Evolutionary conservation across 1,284 basidiomycete species (phyloP).

Genomic region (Boletellus sp.): DNA sequence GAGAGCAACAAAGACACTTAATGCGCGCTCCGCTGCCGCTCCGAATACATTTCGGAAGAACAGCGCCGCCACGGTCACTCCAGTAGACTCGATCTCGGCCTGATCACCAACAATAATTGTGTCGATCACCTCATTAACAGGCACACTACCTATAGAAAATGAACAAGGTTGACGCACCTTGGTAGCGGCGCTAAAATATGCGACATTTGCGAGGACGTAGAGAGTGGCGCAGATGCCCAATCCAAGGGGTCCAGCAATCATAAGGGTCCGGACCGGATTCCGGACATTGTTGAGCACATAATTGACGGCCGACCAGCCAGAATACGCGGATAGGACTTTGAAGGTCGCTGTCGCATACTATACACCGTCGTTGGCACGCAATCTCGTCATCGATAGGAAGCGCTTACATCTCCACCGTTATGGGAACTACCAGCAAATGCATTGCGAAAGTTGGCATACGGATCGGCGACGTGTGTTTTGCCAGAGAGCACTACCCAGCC

Average conservation of each 20-base stretch:
- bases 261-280: conserved; percentile 49
- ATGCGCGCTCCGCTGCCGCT: conserved; percentile 40
- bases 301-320: conserved; percentile 53
- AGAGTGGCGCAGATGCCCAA: conserved; percentile 43
- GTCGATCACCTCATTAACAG: neutral
- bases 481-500: conserved; percentile 54
- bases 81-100: conserved; percentile 42
- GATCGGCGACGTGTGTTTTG: conserved; percentile 40
- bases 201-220: conserved; percentile 52
- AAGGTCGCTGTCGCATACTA: conserved; percentile 58
- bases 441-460: conserved; percentile 44
- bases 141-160: neutral
- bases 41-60: conserved; percentile 59
- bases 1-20: conserved; percentile 51
- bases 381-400: neutral
- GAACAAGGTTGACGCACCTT: conserved; percentile 8
- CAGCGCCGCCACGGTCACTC: conserved; percentile 49
- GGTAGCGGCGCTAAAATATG: conserved; percentile 44
- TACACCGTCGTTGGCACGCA: neutral
- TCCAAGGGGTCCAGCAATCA: conserved; percentile 53
- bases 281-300: conserved; percentile 56
- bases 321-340: conserved; percentile 57
- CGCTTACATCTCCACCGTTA: conserved; percentile 40
- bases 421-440: conserved; percentile 49
- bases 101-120: conserved; percentile 14